A percentile compares a stretch with the other conserved stretches of the same genome.
Evolutionary conservation across 108 stramenopile genomes (phyloP).

Genomic region (Fragilaria radians): DNA sequence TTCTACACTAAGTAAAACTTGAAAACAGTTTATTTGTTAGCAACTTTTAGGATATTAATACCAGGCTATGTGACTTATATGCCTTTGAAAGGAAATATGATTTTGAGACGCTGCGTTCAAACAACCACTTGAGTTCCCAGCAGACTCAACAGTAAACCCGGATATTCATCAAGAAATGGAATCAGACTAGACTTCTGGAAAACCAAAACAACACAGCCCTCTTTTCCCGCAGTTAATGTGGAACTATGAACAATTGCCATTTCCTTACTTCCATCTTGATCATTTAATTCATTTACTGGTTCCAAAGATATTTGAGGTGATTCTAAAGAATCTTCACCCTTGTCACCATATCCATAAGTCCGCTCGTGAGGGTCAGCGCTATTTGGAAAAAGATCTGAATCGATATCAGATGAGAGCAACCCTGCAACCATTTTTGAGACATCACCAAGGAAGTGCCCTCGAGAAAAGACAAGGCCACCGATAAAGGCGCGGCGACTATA

Average conservation of each 20-base stretch:
- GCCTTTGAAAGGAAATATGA: too few species aligned
- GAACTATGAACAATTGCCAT: constrained; percentile 59
- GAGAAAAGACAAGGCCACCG: constrained; percentile 56
- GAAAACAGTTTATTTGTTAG: too few species aligned
- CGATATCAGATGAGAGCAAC: constrained; percentile 33
- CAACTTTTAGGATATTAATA: too few species aligned
- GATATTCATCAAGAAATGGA: constrained; percentile 76
- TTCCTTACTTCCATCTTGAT: constrained; percentile 41
- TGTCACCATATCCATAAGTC: constrained; percentile 43
- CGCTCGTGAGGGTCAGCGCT: constrained; percentile 5
- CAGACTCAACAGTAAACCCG: constrained; percentile 73
- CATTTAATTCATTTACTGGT: constrained; percentile 39
- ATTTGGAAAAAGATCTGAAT: constrained; percentile 17
- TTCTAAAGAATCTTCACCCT: constrained; percentile 20
- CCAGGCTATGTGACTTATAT: too few species aligned
- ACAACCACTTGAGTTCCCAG: constrained; percentile 86
- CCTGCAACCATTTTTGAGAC: constrained; percentile 83
- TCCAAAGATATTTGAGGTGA: not conserved
- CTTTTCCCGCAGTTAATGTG: constrained; percentile 80
- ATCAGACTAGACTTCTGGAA: constrained; percentile 65
- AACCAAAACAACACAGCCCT: constrained; percentile 75
- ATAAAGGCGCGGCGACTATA: constrained; percentile 76
- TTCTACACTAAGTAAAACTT: too few species aligned
- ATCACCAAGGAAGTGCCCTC: constrained; percentile 83
- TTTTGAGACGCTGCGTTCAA: too few species aligned